Conservation (phyloP, 108 stramenopile species). For the Schizochytrium sp. region DNA sequence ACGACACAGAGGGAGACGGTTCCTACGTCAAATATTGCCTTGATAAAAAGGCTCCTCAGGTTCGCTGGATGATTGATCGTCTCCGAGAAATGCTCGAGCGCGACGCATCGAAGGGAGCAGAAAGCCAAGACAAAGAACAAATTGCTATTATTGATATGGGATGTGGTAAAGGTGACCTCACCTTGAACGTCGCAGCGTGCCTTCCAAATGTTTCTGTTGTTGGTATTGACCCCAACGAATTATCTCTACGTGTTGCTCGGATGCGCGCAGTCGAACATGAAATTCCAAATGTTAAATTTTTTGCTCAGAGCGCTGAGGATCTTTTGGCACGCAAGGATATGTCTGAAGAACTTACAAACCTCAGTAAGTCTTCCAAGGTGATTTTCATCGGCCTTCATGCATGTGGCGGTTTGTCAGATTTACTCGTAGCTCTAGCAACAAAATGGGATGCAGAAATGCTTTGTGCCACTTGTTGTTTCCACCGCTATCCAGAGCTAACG, state of each 20-base stretch:
- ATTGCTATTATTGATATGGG: slow-evolving; percentile 17
- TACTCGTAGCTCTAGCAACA: neutral
- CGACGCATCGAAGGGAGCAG: neutral
- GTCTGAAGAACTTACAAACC: neutral
- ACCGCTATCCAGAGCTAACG: neutral
- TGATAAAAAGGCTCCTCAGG: slow-evolving; percentile 26
- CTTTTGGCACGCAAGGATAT: neutral
- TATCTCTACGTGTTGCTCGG: neutral
- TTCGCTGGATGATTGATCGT: slow-evolving; percentile 43
- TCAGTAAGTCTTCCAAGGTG: neutral
- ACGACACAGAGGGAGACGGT: slow-evolving; percentile 16
- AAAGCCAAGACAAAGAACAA: neutral
- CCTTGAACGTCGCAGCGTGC: slow-evolving; percentile 35
- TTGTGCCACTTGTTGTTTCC: slow-evolving; percentile 41
- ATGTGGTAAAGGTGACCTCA: slow-evolving; percentile 48
- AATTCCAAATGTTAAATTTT: slow-evolving; percentile 16
- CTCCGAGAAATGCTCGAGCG: neutral
- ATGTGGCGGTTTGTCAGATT: slow-evolving; percentile 18
- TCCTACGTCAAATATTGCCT: slow-evolving; percentile 49
- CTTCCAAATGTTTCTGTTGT: neutral
- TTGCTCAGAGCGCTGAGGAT: neutral
- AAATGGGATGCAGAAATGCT: neutral
- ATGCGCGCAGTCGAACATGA: neutral
- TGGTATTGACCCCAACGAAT: slow-evolving; percentile 36
- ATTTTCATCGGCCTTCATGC: slow-evolving; percentile 45